phyloP scores from a whole-genome alignment of 441 rosid genomes.

The Brassica balearica region DNA sequence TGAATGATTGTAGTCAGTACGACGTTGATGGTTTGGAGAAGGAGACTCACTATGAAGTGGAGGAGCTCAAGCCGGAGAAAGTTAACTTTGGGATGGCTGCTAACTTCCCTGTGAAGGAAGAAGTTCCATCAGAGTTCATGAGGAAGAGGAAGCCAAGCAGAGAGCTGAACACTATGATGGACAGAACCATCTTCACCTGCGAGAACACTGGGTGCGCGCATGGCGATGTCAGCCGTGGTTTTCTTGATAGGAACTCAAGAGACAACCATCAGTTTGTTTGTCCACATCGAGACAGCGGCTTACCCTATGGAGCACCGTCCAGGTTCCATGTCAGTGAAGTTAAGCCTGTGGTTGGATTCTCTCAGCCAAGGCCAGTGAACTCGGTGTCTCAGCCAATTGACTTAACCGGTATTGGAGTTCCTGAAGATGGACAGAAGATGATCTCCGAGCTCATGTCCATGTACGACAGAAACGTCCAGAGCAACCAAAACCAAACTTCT shows the following conservation, averaged over 20 bases:
- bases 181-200: conserved; percentile 69
- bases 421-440: conserved; percentile 87
- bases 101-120: conserved; percentile 43
- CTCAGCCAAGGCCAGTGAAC: conserved; percentile 54
- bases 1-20: conserved; percentile 75
- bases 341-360: conserved; percentile 60
- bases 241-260: conserved; percentile 68
- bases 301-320: conserved; percentile 52
- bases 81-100: conserved; percentile 51
- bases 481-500: conserved; percentile 55
- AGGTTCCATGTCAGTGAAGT: conserved; percentile 66
- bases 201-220: conserved; percentile 77
- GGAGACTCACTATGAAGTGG: conserved; percentile 59
- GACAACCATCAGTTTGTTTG: conserved; percentile 87
- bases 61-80: conserved; percentile 62
- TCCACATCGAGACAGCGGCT: conserved; percentile 50
- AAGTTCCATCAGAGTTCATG: conserved; percentile 38
- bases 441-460: conserved; percentile 80
- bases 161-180: conserved; percentile 58
- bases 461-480: conserved; percentile 62
- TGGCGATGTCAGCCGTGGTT: conserved; percentile 66
- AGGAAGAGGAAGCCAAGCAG: conserved; percentile 72
- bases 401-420: conserved; percentile 68
- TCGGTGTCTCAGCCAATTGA: conserved; percentile 52
- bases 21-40: conserved; percentile 90